Base-by-base conservation (phyloP, 2,329 filamentous ascomycete species). In the Huntiella abstrusa region DNA sequence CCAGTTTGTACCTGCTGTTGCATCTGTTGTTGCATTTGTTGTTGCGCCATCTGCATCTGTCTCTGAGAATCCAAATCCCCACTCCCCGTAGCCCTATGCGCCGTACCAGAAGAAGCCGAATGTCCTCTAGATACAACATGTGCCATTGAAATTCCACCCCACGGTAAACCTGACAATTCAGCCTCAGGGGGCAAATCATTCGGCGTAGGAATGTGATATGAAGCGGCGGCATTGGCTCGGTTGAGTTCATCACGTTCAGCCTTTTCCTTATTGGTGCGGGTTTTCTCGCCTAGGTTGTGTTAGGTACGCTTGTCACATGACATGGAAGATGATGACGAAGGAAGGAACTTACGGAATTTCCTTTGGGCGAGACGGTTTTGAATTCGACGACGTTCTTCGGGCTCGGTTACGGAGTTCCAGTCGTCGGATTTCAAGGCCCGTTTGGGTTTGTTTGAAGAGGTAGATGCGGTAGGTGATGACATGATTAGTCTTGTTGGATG, bases 301-400 rank as follows among this genome's bases (percentile, higher is more conserved):
- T 11, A 46, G 41, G 46, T 1, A 2, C 17, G 16, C n/a, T 11
- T 7, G 15, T 13, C 12, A 33, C 10, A 7, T 4, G 19, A 12
- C 5, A 22, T 4, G 16, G 16, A 16, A 19, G 15, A 22, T 28
- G 5, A 37, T 5, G 12, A 11, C 22, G n/a, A 19, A 5, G 22
- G 38, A 33, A 41, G 33, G n/a, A 4, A 54, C 77, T 56, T 69
- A 85, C 81, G 70, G 54, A 83, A 85, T 55, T 83, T 83, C 53
- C 80, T 69, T 55, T 85, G 81, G 2, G 80, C 80, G 50, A 84
- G 71, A 46, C 79, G 72, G 57, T 86, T 86, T 58, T 86, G 81
- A 45, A 85, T 80, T 50, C 79, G 76, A 52, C 81, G 68, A 56
- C 81, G 69, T 62, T 83, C 77, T 50, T 76, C 75, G 0, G 78